Evolutionary conservation across 805 yeast genomes (phyloP), one percentile per base, ranked within the genome.

Genomic region (Suhomyces pyralidae): DNA sequence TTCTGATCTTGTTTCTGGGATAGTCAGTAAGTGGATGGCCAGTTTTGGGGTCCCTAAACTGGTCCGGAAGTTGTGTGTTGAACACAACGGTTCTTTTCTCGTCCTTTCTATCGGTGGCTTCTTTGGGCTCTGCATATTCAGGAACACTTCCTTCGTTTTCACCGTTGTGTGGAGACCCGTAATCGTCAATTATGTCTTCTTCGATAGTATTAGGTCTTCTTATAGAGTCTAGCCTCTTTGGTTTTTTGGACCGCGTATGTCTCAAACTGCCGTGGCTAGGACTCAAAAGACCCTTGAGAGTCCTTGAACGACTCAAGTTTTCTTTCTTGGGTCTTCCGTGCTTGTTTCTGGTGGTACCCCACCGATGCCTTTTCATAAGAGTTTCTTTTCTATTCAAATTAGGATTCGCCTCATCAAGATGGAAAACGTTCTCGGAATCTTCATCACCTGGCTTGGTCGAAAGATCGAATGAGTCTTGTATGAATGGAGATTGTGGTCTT

Each of bases 1-100:
- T 91, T 74, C 97, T 83, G 60, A 94, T 90, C 68, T 94, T 92
- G 75, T 93, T 93, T 62, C 97, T 80, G 9, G 96, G 84, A 64
- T 88, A 93, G n/a, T 69, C 65, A 0, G 77, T 75, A 17, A 62
- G 64, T 1, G 93, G 88, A 36, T 80, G 78, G 12, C 86, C 85
- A 1, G 74, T 84, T 79, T 67, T 63, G 2, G 82, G 83, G 54
- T 84, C 85, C 19, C 82, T 48, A 66, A 78, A 69, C 36, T 80
- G 79, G 20, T 78, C 81, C 0, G 94, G 91, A 25, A 88, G 66
- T 2, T 76, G 74, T 61, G 80, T 63, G 63, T 88, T 87, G 72
- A 84, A 79, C 52, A 79, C 85, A 14, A 86, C 69, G 1, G 79
- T 66, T 64, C 92, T 73, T 46, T 62, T 64, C 42, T 64, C 62